Base-by-base conservation (phyloP, 2,329 filamentous ascomycete species). In the Penicillium sp. region DNA sequence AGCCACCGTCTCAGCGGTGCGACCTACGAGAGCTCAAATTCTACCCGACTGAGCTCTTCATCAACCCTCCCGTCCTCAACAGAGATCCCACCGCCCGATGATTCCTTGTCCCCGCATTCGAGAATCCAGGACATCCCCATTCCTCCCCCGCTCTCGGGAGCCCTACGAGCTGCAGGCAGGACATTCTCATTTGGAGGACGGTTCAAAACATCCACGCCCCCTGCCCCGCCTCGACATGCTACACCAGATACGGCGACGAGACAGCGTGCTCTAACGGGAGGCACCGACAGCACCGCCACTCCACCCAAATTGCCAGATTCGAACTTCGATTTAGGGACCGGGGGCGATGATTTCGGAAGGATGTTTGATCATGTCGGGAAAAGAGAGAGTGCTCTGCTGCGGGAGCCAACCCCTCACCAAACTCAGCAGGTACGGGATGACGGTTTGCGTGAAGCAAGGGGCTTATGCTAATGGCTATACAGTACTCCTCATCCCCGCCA, bases 51-150 rank as follows among this genome's bases (percentile, higher is more conserved):
- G 47, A 78, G 74, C 58, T 77, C 73, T 19, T 74, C 76, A 5
- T 78, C 76, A 6, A 78, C 75, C 6, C 63, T 76, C 26, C 76
- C 76, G 25, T 78, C 74, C 14, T 78, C 74, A n/a, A 65, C 75
- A 9, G 76, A 78, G 47, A 55, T 64, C 6, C 61, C 60, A 8
- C 54, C 64, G 30, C 64, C 70, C 45, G 62, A 69, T 14, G 59
- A 64, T 60, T 57, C 54, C 36, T 27, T 27, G 14, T 65, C 59
- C 52, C 59, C 60, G 34, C 60, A 61, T 41, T 59, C 58, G 28
- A 64, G 59, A 59, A 65, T 64, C 15, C 64, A 70, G 37, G 67
- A 67, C 46, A 62, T 70, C 28, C 62, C 71, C 28, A 56, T 66
- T 28, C 68, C 69, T 16, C 66, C 68, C 9, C 51, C 45, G 8